Percentiles rank a stretch among this genome's conserved stretches.
Evolutionary conservation across 1,284 basidiomycete genomes (phyloP).

Genomic region (Cutaneotrichosporon sp.): DNA sequence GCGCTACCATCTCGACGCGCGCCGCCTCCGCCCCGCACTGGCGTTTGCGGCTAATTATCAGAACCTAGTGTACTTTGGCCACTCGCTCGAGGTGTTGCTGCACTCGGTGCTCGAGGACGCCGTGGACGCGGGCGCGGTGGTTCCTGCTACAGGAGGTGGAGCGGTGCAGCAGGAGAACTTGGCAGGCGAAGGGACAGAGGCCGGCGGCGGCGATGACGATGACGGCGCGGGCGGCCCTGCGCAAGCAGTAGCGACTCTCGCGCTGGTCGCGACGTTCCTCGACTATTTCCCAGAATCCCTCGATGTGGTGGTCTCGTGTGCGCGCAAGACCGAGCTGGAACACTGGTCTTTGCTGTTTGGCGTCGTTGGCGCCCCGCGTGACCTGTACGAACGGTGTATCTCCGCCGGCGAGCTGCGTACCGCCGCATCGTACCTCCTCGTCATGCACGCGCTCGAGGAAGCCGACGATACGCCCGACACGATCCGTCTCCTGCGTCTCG

Average conservation of each 20-base stretch:
- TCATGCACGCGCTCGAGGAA: conserved; percentile 88
- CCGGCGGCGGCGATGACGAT: no score
- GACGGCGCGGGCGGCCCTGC: no score
- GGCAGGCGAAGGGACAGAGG: no score
- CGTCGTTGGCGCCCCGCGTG: conserved; percentile 81
- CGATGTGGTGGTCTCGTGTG: conserved; percentile 92
- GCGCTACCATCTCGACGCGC: conserved; percentile 69
- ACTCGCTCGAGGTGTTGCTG: conserved; percentile 87
- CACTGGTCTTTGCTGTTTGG: conserved; percentile 85
- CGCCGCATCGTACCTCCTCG: conserved; percentile 86
- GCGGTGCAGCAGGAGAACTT: no score
- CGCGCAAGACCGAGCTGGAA: conserved; percentile 92
- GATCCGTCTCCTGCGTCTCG: conserved; percentile 66
- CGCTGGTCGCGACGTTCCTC: conserved; percentile 77
- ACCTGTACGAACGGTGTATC: conserved; percentile 89
- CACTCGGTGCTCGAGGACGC: conserved; percentile 94
- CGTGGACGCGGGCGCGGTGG: conserved; percentile 48
- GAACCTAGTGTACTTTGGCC: conserved; percentile 84
- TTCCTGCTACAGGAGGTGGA: no score
- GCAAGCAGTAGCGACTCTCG: conserved; percentile 50
- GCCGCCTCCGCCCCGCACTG: conserved; percentile 72
- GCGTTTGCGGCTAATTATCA: conserved; percentile 81
- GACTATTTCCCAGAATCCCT: conserved; percentile 87
- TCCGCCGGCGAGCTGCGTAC: conserved; percentile 70
- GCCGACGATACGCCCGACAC: conserved; percentile 76